Base-by-base conservation (phyloP, 2,329 filamentous ascomycete genomes). In the Penicillium sumatraense region DNA sequence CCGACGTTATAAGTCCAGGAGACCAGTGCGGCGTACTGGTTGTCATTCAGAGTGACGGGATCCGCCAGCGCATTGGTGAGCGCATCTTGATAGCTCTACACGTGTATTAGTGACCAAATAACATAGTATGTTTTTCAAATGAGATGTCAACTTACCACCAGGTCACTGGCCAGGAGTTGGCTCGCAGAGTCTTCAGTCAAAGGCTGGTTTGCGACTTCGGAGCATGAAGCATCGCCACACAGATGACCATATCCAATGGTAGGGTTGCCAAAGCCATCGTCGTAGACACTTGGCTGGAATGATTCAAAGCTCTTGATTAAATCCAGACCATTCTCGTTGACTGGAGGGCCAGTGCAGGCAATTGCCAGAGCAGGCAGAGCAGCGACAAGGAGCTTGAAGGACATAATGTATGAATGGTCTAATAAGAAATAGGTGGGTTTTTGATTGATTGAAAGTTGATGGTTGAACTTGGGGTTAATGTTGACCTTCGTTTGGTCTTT, bases 1-100 rank as follows among this genome's bases (percentile, higher is more conserved):
- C 81, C 81, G 40, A 80, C 71, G 63, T 83, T 83, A 75, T 78
- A 83, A 14, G 78, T 71, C 79, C 79, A 83, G 41, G 75, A 79
- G 33, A 82, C 77, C 2, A 83, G 75, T 1, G 81, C 81, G 38
- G 78, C 81, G 62, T 80, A 83, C 63, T 83, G 78, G 69, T 83
- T 83, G 27, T 70, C 74, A 61, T 82, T 81, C 29, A 82, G 68
- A 3, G 62, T 68, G 40, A 79, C 76, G 5, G 58, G 57, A 35
- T 67, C 55, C 27, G 60, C 68, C 24, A 74, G 70, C 38, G 73
- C 70, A 5, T 68, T 54, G 6, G 73, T 74, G 53, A 81, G 71
- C 61, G 76, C 79, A 41, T 75, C 65, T 57, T 76, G 73, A 57
- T 70, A 67, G 18, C 27, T 42, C 67, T 72, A 38, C 18, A 31